Evolutionary conservation across 441 rosid genomes (phyloP), one percentile per base, ranked within the genome.

Genomic region (Brassica balearica): DNA sequence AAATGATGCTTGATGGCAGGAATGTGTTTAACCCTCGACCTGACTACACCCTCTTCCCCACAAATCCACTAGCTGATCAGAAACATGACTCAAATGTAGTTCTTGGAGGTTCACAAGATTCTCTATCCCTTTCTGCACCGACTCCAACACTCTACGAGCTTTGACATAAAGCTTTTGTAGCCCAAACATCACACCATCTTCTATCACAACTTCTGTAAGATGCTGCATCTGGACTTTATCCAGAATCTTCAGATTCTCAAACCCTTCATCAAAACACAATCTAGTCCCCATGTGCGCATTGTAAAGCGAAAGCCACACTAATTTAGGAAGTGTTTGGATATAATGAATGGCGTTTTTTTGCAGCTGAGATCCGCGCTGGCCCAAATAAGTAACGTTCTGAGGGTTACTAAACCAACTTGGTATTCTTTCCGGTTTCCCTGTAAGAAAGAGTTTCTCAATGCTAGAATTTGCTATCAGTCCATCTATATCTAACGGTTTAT

Each of bases 321-420:
- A 7, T 73, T 73, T 83, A 29, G 81, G 87, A 70, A 84, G 72
- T 2, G 63, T 9, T 65, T 72, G 53, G 67, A 81, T 29, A 15
- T 56, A 79, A 53, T 68, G 51, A 20, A 84, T 72, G 3, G 66
- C 17, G 48, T 82, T 76, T 66, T 80, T 81, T 25, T 59, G 48
- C n/a, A 82, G 27, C 81, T 77, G 53, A 22, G 84, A 78, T 61
- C 82, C 55, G 8, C 81, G 85, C 65, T 81, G 55, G 51, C 76
- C 80, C 34, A 84, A 8, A 51, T 64, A 22, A 5, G 68, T 34
- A 17, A 80, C 38, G 78, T 56, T 73, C 0, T 78, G 72, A 11
- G 80, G 86, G 6, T 68, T 74, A 3, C 11, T 9, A 20, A 86
- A 78, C 88, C 88, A 73, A 29, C 10, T 48, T 3, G 88, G 83